Conservation (phyloP, 2,329 filamentous ascomycete species). For the Talaromyces islandicus region DNA sequence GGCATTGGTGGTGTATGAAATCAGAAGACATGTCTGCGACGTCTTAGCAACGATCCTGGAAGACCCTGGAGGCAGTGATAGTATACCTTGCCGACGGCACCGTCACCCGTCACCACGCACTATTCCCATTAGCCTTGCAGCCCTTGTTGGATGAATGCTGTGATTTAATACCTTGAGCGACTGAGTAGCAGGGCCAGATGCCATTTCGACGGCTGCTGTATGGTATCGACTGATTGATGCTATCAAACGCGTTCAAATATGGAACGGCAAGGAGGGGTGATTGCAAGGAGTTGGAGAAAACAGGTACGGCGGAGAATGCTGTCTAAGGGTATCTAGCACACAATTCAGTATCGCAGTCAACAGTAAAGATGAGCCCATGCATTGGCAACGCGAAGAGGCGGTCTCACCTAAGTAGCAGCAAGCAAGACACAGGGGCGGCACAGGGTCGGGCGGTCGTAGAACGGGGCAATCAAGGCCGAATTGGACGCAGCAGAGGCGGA, state of each 20-base stretch:
- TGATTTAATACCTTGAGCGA: constrained; percentile 72
- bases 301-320: neutral
- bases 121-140: constrained; percentile 41
- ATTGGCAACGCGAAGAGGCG: neutral
- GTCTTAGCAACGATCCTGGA: neutral
- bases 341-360: neutral
- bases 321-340: neutral
- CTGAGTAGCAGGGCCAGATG: constrained; percentile 79
- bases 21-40: constrained; percentile 87
- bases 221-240: constrained; percentile 4
- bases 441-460: neutral
- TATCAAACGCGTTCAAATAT: neutral
- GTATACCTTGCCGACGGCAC: constrained; percentile 95
- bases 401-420: neutral
- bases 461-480: neutral
- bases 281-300: neutral
- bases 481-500: neutral
- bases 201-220: constrained; percentile 45
- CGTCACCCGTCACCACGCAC: constrained; percentile 98
- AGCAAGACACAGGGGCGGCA: neutral
- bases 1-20: constrained; percentile 98
- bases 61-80: constrained; percentile 10
- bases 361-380: neutral
- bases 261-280: neutral
- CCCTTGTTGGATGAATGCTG: neutral